These are phyloP conservation scores for Sugiyamaella japonica DNA, from an alignment of 1,139 yeast species.

Conservation along the genomic window DNA sequence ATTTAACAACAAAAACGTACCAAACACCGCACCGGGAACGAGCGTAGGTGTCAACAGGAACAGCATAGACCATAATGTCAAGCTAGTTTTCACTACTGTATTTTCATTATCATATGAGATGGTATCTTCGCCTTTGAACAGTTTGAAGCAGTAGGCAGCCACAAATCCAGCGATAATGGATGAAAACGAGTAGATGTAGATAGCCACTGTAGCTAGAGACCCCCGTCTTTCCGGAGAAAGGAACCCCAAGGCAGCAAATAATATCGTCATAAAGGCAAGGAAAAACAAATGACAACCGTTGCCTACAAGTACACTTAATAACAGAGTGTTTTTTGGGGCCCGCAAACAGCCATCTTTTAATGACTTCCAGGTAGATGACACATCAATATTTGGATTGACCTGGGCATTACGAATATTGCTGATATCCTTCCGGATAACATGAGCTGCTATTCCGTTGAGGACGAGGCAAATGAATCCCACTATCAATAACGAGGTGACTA, in stretches of 20 bases:
- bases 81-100: slow-evolving; percentile 6
- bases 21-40: slow-evolving; percentile 79
- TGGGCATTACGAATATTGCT: slow-evolving; percentile 84
- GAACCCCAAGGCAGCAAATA: slow-evolving; percentile 83
- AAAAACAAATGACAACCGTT: slow-evolving; percentile 81
- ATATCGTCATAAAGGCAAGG: slow-evolving; percentile 71
- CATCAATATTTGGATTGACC: slow-evolving; percentile 76
- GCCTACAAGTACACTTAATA: slow-evolving; percentile 79
- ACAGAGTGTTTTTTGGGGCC: slow-evolving; percentile 68
- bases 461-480: slow-evolving; percentile 74
- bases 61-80: slow-evolving; percentile 4
- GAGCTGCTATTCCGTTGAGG: slow-evolving; percentile 73
- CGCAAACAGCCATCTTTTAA: slow-evolving; percentile 94
- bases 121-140: slow-evolving; percentile 91
- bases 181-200: slow-evolving; percentile 73
- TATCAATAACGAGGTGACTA: slow-evolving; percentile 77
- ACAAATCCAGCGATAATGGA: slow-evolving; percentile 81
- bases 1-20: slow-evolving; percentile 66
- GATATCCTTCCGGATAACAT: slow-evolving; percentile 82
- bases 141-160: slow-evolving; percentile 78
- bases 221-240: slow-evolving; percentile 95
- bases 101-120: slow-evolving; percentile 52
- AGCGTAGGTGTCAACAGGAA: slow-evolving; percentile 76
- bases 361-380: slow-evolving; percentile 95
- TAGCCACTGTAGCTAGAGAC: slow-evolving; percentile 84